Conservation (phyloP, 2,329 filamentous ascomycete genomes). For the Dichotomopilus funicola region DNA sequence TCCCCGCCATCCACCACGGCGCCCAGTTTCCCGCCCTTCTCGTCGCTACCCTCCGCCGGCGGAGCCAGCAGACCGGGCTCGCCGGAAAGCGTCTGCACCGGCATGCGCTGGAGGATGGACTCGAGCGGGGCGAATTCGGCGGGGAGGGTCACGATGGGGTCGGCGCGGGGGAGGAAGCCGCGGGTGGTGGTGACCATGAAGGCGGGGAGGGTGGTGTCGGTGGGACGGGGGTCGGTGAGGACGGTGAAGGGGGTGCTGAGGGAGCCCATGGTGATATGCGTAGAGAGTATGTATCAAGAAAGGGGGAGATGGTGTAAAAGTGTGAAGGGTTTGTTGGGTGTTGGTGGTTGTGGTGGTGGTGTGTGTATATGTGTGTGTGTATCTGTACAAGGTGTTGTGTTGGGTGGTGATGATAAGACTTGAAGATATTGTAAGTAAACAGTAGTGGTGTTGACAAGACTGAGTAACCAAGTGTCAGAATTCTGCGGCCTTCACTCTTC, state of each 20-base stretch:
- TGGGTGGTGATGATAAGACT: background rate
- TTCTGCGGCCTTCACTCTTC: background rate
- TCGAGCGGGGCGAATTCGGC: conserved; percentile 66
- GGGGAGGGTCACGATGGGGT: conserved; percentile 60
- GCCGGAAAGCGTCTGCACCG: conserved; percentile 68
- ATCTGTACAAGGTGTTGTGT: background rate
- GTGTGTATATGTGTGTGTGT: background rate
- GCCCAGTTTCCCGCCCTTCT: conserved; percentile 56
- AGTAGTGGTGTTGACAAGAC: conserved; percentile 1
- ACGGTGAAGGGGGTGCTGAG: conserved; percentile 47
- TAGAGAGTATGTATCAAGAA: background rate
- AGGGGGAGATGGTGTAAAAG: background rate
- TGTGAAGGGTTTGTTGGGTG: background rate
- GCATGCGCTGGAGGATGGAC: conserved; percentile 68
- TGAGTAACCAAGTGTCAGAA: background rate
- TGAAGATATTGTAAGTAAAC: background rate
- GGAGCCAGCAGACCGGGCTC: conserved; percentile 68
- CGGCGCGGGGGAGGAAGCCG: conserved; percentile 65
- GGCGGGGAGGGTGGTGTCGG: conserved; percentile 58
- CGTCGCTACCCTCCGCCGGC: no score
- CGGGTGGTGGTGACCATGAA: conserved; percentile 74
- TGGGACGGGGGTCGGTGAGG: conserved; percentile 54
- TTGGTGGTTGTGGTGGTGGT: background rate
- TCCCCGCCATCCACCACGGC: conserved; percentile 60
- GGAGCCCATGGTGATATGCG: conserved; percentile 37